These are phyloP conservation scores for Euclidium syriacum DNA, from an alignment of 345 rosid species.

Conservation along the genomic window DNA sequence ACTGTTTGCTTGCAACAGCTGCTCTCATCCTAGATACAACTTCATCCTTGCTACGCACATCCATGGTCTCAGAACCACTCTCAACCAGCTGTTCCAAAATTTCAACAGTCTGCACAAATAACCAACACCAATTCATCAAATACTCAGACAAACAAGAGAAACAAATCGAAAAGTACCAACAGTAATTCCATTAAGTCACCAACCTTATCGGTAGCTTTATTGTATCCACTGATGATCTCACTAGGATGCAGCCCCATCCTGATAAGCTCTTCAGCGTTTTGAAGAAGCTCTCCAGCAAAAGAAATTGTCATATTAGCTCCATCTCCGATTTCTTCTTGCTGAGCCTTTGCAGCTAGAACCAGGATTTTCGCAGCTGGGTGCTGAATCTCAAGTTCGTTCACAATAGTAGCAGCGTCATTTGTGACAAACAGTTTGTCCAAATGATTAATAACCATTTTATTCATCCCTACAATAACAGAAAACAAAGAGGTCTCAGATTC, in stretches of 20 bases:
- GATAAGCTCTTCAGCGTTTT: slow-evolving; percentile 91
- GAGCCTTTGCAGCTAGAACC: slow-evolving; percentile 92
- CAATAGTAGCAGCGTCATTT: slow-evolving; percentile 93
- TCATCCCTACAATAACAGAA: slow-evolving; percentile 59
- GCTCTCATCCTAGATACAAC: slow-evolving; percentile 80
- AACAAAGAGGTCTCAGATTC: slow-evolving; percentile 1
- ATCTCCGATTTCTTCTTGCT: slow-evolving; percentile 98
- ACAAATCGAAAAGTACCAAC: not conserved
- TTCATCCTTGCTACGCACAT: slow-evolving; percentile 74
- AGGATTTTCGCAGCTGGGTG: slow-evolving; percentile 94
- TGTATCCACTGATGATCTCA: slow-evolving; percentile 93
- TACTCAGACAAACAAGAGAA: not conserved
- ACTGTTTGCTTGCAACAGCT: slow-evolving; percentile 98
- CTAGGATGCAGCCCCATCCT: slow-evolving; percentile 92
- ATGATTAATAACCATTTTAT: slow-evolving; percentile 98
- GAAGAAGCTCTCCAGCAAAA: slow-evolving; percentile 93
- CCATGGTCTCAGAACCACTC: slow-evolving; percentile 94
- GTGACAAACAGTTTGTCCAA: slow-evolving; percentile 89
- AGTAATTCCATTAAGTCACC: not conserved
- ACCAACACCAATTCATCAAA: not conserved
- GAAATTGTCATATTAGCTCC: slow-evolving; percentile 92
- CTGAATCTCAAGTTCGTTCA: slow-evolving; percentile 94
- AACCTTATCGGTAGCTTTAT: slow-evolving; percentile 62
- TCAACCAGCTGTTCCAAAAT: slow-evolving; percentile 69
- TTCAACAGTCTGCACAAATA: slow-evolving; percentile 48